Evolutionary conservation across 1,284 basidiomycete genomes (phyloP).

Genomic region (Marasmius oreades): DNA sequence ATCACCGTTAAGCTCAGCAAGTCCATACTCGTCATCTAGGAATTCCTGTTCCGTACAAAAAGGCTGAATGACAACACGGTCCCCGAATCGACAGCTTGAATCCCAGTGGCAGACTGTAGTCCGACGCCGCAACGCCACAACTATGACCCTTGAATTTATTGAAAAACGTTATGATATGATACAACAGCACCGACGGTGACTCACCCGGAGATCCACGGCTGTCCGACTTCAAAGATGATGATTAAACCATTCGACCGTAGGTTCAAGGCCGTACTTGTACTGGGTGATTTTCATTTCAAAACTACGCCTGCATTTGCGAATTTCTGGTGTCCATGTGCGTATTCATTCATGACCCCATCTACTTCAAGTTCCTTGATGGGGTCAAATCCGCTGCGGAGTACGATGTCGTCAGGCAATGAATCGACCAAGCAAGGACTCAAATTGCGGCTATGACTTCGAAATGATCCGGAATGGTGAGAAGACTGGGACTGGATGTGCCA

Average conservation of each 20-base stretch:
- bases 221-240: background rate
- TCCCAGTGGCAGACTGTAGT: no score
- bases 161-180: background rate
- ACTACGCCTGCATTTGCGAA: constrained; percentile 37
- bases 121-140: background rate
- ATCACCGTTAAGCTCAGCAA: no score
- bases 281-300: constrained; percentile 18
- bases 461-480: constrained; percentile 34
- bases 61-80: no score
- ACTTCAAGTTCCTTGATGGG: constrained; percentile 11
- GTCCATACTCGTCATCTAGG: no score
- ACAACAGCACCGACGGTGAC: background rate
- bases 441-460: constrained; percentile 26
- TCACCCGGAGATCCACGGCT: background rate
- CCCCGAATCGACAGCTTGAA: background rate
- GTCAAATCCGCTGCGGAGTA: constrained; percentile 13
- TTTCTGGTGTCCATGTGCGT: constrained; percentile 32
- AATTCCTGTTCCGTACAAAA: no score
- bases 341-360: constrained; percentile 16
- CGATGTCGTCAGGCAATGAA: no score
- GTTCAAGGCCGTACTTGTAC: constrained; percentile 18
- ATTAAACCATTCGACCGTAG: constrained; percentile 14
- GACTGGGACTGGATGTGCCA: constrained; percentile 38
- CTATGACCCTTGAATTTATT: background rate
- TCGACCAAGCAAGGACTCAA: constrained; percentile 16